phyloP scores from a whole-genome alignment of 1,284 basidiomycete genomes.

The Cutaneotrichosporon sp. region DNA sequence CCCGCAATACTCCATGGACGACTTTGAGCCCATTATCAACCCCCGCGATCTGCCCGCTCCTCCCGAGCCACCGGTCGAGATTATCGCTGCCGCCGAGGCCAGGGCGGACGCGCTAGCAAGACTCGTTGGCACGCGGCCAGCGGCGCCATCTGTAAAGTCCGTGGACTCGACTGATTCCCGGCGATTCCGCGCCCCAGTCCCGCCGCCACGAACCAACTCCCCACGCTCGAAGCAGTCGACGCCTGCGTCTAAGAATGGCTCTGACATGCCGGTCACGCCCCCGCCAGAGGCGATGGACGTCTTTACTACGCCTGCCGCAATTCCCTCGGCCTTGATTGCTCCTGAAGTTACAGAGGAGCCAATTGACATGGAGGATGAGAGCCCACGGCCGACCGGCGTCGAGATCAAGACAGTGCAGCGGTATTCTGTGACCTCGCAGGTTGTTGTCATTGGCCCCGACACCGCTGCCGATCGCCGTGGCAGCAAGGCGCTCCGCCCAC shows the following conservation, averaged over 20 bases:
- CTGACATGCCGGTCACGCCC: neutral
- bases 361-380: neutral
- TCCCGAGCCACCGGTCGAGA: neutral
- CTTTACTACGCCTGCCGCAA: neutral
- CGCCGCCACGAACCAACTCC: constrained; percentile 1
- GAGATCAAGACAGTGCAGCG: constrained; percentile 2
- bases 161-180: neutral
- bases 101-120: constrained; percentile 9
- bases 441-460: neutral
- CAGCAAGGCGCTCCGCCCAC: neutral
- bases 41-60: constrained; percentile 2
- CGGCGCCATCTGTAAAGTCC: neutral
- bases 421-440: neutral
- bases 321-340: constrained; percentile 1
- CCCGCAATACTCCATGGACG: constrained; percentile 1
- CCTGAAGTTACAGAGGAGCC: constrained; percentile 6
- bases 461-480: too few species aligned
- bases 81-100: constrained; percentile 3
- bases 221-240: neutral
- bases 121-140: constrained; percentile 2
- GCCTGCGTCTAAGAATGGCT: neutral
- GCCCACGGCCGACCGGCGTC: neutral
- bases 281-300: constrained; percentile 3
- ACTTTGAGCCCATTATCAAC: constrained; percentile 1
- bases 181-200: constrained; percentile 1